Evolutionary conservation across 2,329 filamentous ascomycete species (phyloP), one percentile per base, ranked within the genome.

Genomic region (Nothophoma quercina): DNA sequence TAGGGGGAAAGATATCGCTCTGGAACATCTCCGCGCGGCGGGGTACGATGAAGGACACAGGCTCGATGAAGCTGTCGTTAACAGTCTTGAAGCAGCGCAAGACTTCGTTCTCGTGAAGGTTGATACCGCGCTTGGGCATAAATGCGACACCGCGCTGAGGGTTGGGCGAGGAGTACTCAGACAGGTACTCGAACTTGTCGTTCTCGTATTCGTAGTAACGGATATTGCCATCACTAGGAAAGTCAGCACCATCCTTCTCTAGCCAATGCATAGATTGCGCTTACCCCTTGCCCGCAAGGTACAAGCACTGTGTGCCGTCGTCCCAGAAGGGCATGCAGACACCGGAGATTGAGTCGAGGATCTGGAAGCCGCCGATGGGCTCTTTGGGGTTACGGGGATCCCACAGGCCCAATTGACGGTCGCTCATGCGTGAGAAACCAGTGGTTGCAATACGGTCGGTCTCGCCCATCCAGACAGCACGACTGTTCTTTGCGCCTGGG

Each of bases 261-360:
- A 23, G 4, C 5, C 9, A 15, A 19, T 25, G 18, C 1, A 19
- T 7, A 23, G 29, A 3, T 15, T 19, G 7, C 28, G 78, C 89
- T 80, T 77, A 93, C 91, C 93, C 95, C 81, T 98, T 98, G 73
- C 95, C 95, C 68, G 95, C 95, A 71, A 99, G 84, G 77, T 97
- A 99, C 70, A 99, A 81, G 74, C 91, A 96, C 78, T 95, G 92
- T 44, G 91, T 96, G 56, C 93, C 91, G 56, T 98, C 93, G 73
- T 99, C 95, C 95, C 95, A 99, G 85, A 99, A 98, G 25, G 95
- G 95, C 91, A 99, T 97, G 83, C 92, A 96, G 55, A 99, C 93
- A 73, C 95, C 95, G 36, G 93, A 97, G 69, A 96, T 96, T 38
- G 91, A 96, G 77, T 99, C 95, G 40, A 99, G 84, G 64, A 90